These are phyloP conservation scores for Amanita rubescens DNA, from an alignment of 768 basidiomycete genomes.

Conservation along the genomic window DNA sequence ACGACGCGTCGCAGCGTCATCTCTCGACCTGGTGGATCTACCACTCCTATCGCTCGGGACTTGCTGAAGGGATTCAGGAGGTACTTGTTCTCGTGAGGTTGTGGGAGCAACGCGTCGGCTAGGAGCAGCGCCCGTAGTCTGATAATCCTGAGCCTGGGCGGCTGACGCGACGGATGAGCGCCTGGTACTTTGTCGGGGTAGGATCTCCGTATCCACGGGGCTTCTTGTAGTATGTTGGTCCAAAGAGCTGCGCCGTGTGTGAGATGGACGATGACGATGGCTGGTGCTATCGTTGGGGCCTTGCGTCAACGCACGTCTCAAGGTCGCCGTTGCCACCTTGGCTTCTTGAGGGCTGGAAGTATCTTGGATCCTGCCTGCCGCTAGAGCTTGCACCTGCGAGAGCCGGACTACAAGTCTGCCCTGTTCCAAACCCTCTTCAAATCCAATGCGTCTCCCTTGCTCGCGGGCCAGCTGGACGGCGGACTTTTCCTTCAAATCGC, in stretches of 20 bases:
- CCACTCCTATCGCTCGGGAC: background rate
- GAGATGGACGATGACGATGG: background rate
- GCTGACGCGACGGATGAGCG: background rate
- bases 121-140: background rate
- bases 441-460: conserved; percentile 4
- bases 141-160: background rate
- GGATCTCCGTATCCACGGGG: background rate
- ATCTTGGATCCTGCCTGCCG: background rate
- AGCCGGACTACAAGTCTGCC: background rate
- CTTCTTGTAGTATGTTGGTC: background rate
- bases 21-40: background rate
- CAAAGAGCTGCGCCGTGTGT: background rate
- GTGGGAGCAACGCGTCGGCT: background rate
- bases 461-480: conserved; percentile 5
- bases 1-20: background rate
- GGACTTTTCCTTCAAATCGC: background rate
- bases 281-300: background rate
- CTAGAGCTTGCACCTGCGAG: background rate
- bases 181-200: background rate
- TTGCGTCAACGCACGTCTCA: conserved; percentile 6
- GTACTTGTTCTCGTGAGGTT: background rate
- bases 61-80: background rate
- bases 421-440: conserved; percentile 4
- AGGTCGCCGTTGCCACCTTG: background rate
- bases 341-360: background rate